Evolutionary conservation across 2,329 filamentous ascomycete species (phyloP).

Genomic region (Metarhizium robertsii): DNA sequence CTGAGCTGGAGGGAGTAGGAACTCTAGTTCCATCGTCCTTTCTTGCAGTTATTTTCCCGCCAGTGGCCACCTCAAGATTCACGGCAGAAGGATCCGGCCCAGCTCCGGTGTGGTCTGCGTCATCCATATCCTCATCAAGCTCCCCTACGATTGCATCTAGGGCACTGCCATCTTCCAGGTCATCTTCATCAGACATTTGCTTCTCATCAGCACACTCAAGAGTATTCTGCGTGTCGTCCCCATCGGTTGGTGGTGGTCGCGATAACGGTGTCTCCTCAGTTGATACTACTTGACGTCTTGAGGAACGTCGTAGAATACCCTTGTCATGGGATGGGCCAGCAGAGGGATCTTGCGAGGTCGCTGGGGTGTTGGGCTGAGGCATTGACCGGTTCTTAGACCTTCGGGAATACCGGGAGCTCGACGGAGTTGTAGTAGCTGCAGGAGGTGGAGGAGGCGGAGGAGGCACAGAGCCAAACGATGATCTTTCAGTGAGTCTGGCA

Average conservation of each 20-base stretch:
- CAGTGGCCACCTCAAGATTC: constrained; percentile 79
- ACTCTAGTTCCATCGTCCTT: constrained; percentile 88
- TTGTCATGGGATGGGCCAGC: constrained; percentile 49
- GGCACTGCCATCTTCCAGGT: constrained; percentile 54
- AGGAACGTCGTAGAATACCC: constrained; percentile 49
- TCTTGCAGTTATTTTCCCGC: constrained; percentile 79
- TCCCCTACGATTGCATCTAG: constrained; percentile 87
- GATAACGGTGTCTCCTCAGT: constrained; percentile 42
- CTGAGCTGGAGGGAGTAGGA: constrained; percentile 59
- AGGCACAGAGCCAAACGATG: constrained; percentile 28
- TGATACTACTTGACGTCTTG: constrained; percentile 46
- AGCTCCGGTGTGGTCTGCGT: constrained; percentile 51
- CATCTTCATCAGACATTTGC: constrained; percentile 64
- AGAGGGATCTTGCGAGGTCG: constrained; percentile 31
- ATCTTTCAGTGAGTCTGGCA: constrained; percentile 35
- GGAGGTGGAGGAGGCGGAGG: constrained; percentile 15
- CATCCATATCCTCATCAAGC: constrained; percentile 75
- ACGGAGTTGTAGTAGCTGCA: constrained; percentile 25
- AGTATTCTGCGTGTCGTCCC: constrained; percentile 56
- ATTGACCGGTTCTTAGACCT: constrained; percentile 39
- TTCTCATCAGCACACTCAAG: constrained; percentile 92
- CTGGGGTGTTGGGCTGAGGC: constrained; percentile 28
- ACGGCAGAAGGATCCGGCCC: constrained; percentile 68
- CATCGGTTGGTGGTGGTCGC: constrained; percentile 44
- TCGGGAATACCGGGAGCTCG: constrained; percentile 33